These are phyloP conservation scores for Magnusiomyces tetraspermus DNA, from an alignment of 1,139 yeast genomes.

Conservation along the genomic window DNA sequence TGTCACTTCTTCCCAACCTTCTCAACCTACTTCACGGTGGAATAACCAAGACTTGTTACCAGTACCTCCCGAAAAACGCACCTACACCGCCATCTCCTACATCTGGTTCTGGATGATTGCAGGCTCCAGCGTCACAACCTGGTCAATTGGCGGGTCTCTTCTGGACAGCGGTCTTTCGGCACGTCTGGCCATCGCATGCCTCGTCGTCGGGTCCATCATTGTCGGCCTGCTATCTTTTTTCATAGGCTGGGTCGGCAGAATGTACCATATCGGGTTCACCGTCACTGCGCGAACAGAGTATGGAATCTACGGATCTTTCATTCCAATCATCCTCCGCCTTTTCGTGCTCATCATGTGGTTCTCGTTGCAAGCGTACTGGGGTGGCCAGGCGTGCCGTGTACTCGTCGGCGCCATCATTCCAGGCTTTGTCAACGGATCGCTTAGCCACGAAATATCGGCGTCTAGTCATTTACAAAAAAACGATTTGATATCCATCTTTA, in stretches of 20 bases:
- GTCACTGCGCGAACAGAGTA: slow-evolving; percentile 23
- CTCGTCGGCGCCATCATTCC: slow-evolving; percentile 24
- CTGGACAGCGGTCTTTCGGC: slow-evolving; percentile 16
- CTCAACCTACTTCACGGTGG: background rate
- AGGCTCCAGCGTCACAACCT: slow-evolving; percentile 18
- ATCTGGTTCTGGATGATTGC: slow-evolving; percentile 22
- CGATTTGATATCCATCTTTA: slow-evolving; percentile 27
- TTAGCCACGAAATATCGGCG: slow-evolving; percentile 23
- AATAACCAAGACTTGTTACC: slow-evolving; percentile 21
- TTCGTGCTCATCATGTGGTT: slow-evolving; percentile 25
- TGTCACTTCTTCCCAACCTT: background rate
- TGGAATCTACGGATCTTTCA: slow-evolving; percentile 26
- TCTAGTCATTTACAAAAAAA: slow-evolving; percentile 24
- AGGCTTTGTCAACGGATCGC: slow-evolving; percentile 19
- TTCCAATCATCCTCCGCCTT: slow-evolving; percentile 24
- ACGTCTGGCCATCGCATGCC: slow-evolving; percentile 19
- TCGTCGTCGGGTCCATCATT: slow-evolving; percentile 21
- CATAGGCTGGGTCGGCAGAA: slow-evolving; percentile 23
- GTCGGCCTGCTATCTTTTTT: slow-evolving; percentile 21
- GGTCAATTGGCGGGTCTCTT: slow-evolving; percentile 19
- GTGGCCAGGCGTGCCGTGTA: slow-evolving; percentile 24
- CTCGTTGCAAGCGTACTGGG: slow-evolving; percentile 26
- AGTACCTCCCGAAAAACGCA: slow-evolving; percentile 20
- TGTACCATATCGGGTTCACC: slow-evolving; percentile 24
- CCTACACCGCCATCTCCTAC: slow-evolving; percentile 20